A percentile compares a stretch with the other conserved stretches of the same genome.
Conservation (phyloP, 1,284 basidiomycete species). For the Sporisorium iseilematis-ciliati region DNA sequence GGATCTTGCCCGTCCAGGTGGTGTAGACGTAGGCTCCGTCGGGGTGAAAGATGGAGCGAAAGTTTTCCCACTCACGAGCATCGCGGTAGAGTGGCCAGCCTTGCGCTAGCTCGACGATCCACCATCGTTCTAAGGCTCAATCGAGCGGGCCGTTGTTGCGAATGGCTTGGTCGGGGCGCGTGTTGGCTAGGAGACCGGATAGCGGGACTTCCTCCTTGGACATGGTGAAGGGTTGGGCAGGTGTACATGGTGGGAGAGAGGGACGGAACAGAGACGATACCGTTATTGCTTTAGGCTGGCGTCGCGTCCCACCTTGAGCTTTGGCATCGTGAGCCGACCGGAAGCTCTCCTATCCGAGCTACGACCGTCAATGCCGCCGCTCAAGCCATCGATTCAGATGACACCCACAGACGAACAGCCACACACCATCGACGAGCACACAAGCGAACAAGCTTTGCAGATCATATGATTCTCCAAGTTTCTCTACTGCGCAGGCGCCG, state of each 20-base stretch:
- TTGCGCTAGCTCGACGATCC: slow-evolving; percentile 59
- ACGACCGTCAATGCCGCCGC: too few relatives aligned
- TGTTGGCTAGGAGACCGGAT: slow-evolving; percentile 15
- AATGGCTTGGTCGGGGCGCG: slow-evolving; percentile 17
- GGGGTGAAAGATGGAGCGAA: slow-evolving; percentile 61
- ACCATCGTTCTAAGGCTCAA: slow-evolving; percentile 46
- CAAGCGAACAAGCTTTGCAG: not conserved
- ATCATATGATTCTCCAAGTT: slow-evolving; percentile 5
- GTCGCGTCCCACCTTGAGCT: too few relatives aligned
- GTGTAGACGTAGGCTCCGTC: slow-evolving; percentile 68
- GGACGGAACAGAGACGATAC: too few relatives aligned
- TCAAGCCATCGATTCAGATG: too few relatives aligned
- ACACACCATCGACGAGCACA: not conserved
- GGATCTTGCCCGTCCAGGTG: slow-evolving; percentile 66
- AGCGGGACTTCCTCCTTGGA: slow-evolving; percentile 12
- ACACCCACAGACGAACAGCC: not conserved
- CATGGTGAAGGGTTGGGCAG: not conserved
- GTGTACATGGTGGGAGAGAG: too few relatives aligned
- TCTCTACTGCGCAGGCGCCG: slow-evolving; percentile 45
- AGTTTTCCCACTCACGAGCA: slow-evolving; percentile 65
- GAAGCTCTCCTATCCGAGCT: too few relatives aligned
- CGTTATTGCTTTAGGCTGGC: too few relatives aligned
- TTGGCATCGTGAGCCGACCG: too few relatives aligned
- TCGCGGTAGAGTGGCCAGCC: slow-evolving; percentile 65
- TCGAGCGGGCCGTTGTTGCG: slow-evolving; percentile 16